Base-by-base conservation (phyloP, 257 asterid genomes). In the Scutellaria baicalensis region DNA sequence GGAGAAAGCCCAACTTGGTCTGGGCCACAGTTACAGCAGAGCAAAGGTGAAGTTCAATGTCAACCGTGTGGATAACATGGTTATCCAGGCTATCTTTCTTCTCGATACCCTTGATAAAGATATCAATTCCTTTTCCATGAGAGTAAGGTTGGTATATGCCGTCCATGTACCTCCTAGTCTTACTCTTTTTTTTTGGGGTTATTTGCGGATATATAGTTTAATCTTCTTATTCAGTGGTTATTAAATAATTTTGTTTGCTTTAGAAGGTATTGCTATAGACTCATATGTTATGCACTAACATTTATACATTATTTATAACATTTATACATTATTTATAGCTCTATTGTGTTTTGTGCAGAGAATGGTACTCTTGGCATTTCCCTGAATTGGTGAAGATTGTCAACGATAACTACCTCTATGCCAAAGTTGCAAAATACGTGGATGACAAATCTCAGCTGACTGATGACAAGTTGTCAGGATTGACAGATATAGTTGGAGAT, bases 351-450 rank as follows among this genome's bases (percentile, higher is more conserved):
- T 68, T 27, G 12, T 80, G 77, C 82, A 93, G 99, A 76, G 99
- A 93, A 75, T 93, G 99, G 96, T 93, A 93, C 80, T 87, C 96
- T 1, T 93, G 99, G 99, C 99, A 93, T 79, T 93, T 93, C 80
- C 99, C 99, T 0, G 99, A 93, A 69, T 69, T 93, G 63, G 96
- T 72, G 45, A 93, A 91, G 83, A 89, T 93, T 80, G 80, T 91
- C 40, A 93, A 83, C 71, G 97, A 93, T 84, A 93, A 93, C 75
- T 93, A 89, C 81, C 82, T 93, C 67, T 93, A 87, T 77, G 95
- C 99, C 68, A 89, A 89, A 82, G 84, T 87, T 63, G 91, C 95
- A n/a, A 91, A 89, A 56, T 89, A 84, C 23, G 81, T 93, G 43
- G 97, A 91, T n/a, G 93, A 93, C 81, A 93, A 93, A 71, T 85